Conservation (phyloP, 495 filamentous ascomycete species). For the Penicillium maclennaniae region DNA sequence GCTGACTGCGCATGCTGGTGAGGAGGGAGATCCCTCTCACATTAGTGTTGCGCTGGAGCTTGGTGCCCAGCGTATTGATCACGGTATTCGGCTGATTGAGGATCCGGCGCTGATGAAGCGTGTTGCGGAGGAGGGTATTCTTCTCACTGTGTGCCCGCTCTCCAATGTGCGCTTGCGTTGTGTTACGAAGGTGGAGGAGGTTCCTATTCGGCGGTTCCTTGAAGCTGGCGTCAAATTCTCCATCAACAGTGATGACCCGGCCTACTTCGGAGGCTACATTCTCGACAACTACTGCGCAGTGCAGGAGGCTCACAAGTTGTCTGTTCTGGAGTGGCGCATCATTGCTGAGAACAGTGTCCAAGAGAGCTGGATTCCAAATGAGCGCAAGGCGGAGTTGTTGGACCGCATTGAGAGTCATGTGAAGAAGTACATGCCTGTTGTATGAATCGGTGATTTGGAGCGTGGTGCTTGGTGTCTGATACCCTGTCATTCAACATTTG, state of each 20-base stretch:
- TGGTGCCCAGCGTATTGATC: slow-evolving; percentile 61
- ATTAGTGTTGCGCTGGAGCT: slow-evolving; percentile 63
- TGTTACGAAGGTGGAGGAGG: slow-evolving; percentile 50
- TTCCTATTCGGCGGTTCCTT: slow-evolving; percentile 63
- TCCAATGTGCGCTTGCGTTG: slow-evolving; percentile 67
- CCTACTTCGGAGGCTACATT: slow-evolving; percentile 77
- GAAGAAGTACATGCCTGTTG: slow-evolving; percentile 20
- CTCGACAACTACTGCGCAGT: slow-evolving; percentile 73
- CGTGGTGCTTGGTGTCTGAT: slow-evolving; percentile 10
- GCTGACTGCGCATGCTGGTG: slow-evolving; percentile 68
- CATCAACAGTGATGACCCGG: slow-evolving; percentile 75
- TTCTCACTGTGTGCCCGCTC: slow-evolving; percentile 69
- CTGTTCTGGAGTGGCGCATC: slow-evolving; percentile 57
- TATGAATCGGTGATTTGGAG: neutral
- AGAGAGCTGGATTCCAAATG: slow-evolving; percentile 55
- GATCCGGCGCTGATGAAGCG: slow-evolving; percentile 55
- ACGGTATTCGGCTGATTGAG: slow-evolving; percentile 64
- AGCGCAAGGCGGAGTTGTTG: slow-evolving; percentile 39
- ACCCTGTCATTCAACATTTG: slow-evolving; percentile 24
- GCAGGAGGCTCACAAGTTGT: slow-evolving; percentile 64
- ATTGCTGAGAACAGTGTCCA: slow-evolving; percentile 60
- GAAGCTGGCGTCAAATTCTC: slow-evolving; percentile 63
- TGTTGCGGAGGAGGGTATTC: slow-evolving; percentile 50
- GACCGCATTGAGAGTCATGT: slow-evolving; percentile 37
- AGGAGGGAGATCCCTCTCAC: slow-evolving; percentile 68